Base-by-base conservation (phyloP, 306 rosid genomes). In the Quercus engelmannii region DNA sequence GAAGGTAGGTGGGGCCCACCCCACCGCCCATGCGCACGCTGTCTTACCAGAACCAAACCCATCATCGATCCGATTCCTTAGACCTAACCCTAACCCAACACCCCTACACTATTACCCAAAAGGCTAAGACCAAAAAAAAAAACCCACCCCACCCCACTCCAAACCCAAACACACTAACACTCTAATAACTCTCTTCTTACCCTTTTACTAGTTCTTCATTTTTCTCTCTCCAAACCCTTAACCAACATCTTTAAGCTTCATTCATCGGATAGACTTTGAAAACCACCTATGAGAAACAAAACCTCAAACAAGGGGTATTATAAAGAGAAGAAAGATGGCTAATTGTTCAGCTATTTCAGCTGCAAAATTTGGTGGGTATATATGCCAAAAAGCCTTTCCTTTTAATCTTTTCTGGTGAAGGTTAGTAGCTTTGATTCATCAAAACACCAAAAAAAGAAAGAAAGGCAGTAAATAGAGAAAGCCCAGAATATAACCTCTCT, bases 61-160 rank as follows among this genome's bases (percentile, higher is more conserved):
- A 83, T 88, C 75, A 93, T 81, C 83, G 49, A 87, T 84, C 91
- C 87, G 68, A 86, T 88, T 88, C 92, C 85, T 80, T 84, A 83
- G 89, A 87, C 97, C 95, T 89, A 91, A 91, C 89, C 97, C 98
- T 91, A 93, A 87, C 86, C 90, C 90, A 84, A 87, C 81, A 79
- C 26, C 76, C 7, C 55, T 8, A 54, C 13, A 63, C 54, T 30
- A n/a, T n/a, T 64, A 81, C 84, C 87, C 85, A 55, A 55, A 76
- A 56, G 18, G 69, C 77, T 28, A 17, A 23, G 25, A 69, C 30
- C 1, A 20, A 70, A 58, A 38, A 7, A 21, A 9, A 23, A 15
- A 23, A 14, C 59, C 75, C 83, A 74, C 79, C 71, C 83, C 62
- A 87, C 74, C 85, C 93, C 85, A 41, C 46, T 41, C 46, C 46